Percentiles rank a stretch among this genome's conserved stretches.
phyloP scores from a whole-genome alignment of 257 asterid species.

The Buddleja alternifolia region DNA sequence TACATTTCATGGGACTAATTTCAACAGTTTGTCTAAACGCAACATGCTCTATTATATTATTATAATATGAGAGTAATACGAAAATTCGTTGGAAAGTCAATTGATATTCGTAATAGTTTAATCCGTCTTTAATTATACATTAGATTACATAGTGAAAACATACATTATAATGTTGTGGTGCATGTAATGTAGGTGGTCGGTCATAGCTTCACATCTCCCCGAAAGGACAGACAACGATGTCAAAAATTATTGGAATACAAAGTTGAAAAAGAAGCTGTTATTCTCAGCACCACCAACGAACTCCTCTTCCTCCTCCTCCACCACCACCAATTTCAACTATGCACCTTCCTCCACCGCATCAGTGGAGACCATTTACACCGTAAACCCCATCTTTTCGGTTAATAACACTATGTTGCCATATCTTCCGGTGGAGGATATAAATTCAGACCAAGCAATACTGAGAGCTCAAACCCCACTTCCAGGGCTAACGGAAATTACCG shows the following conservation, averaged over 20 bases:
- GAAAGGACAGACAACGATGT: slow-evolving; percentile 78
- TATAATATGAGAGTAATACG: no score
- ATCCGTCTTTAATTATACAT: no score
- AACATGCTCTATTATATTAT: no score
- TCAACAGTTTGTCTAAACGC: no score
- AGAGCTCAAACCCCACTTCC: slow-evolving; percentile 36
- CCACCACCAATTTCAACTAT: background rate
- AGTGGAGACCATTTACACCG: background rate
- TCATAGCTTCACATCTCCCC: slow-evolving; percentile 64
- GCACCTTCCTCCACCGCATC: background rate
- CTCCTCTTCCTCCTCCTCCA: background rate
- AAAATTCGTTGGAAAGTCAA: no score
- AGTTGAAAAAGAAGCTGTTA: slow-evolving; percentile 58
- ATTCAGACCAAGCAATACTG: slow-evolving; percentile 28
- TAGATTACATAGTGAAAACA: no score
- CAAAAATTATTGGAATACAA: slow-evolving; percentile 76
- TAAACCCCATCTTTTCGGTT: background rate
- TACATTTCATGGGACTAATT: no score
- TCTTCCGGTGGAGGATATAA: slow-evolving; percentile 15
- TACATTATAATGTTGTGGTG: no score
- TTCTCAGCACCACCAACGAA: background rate
- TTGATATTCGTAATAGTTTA: no score
- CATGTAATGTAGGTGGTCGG: slow-evolving; percentile 60
- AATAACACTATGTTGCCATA: slow-evolving; percentile 19
- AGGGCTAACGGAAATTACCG: slow-evolving; percentile 35